Evolutionary conservation across 176 grass and related monocot species (phyloP), one percentile per base, ranked within the genome.

Genomic region (Alloteropsis semialata): DNA sequence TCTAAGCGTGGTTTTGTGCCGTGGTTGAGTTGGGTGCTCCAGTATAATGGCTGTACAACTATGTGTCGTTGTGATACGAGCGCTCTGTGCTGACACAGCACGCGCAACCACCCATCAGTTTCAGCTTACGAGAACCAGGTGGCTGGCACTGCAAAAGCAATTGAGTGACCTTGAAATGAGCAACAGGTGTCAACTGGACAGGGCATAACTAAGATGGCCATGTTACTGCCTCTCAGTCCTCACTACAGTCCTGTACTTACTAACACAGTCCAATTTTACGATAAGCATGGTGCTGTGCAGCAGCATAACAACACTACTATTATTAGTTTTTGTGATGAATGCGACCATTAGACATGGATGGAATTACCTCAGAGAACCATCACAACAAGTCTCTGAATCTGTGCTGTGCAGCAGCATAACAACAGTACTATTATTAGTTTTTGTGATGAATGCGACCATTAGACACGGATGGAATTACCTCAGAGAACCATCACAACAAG

Each of bases 1-100:
- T 81, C 8, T 80, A 54, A 80, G 46, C 28, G 45, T 42, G 48
- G 33, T 28, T 56, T 69, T 56, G 10, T 69, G 36, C 78, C 64
- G 10, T 69, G 24, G 66, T 69, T n/a, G 10, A 56, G 78, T 69
- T 69, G 48, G 48, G 57, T 72, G 21, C 8, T 58, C 38, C 72
- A 66, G 65, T 84, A 72, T 88, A 66, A 84, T 88, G 59, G 57
- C 0, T 74, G 68, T 59, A 73, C 81, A 88, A 28, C 75, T 67
- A 44, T 54, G 42, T 19, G 25, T 66, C 78, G 83, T 57, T 79
- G 74, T 19, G 81, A 84, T 59, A 42, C n/a, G 17, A 88, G 5
- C 10, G 37, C 29, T 57, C 28, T 64, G 54, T 46, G 81, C 81
- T 83, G 81, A 80, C 75, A 59, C n/a, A 45, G n/a, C 81, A 88